Evolutionary conservation across 108 stramenopile genomes (phyloP).

Genomic region (Heterococcus sp.): DNA sequence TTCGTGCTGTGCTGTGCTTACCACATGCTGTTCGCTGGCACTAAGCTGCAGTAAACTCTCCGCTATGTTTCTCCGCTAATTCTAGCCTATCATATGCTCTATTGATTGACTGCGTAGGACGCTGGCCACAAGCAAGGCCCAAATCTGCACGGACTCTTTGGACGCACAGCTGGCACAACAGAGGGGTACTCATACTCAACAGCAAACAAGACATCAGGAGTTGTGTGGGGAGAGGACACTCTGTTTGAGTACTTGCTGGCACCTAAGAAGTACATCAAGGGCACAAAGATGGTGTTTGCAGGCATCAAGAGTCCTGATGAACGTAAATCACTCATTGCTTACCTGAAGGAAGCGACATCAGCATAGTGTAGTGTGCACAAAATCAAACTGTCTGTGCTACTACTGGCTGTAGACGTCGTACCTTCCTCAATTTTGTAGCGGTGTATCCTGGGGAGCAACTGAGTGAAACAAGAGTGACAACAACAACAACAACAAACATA

Average conservation of each 20-base stretch:
- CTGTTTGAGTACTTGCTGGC: conserved; percentile 92
- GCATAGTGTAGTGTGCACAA: background rate
- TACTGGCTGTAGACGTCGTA: too few relatives aligned
- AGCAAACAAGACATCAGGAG: conserved; percentile 96
- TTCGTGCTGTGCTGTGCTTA: background rate
- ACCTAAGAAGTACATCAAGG: conserved; percentile 99
- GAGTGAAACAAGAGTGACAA: too few relatives aligned
- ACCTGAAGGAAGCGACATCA: conserved; percentile 80
- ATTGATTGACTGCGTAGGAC: conserved; percentile 44
- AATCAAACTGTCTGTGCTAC: too few relatives aligned
- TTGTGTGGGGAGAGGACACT: conserved; percentile 89
- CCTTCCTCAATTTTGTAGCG: background rate
- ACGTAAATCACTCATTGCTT: conserved; percentile 95
- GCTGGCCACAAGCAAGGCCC: conserved; percentile 99
- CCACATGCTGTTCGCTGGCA: background rate
- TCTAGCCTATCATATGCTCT: background rate
- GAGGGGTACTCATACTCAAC: conserved; percentile 92
- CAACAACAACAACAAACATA: too few relatives aligned
- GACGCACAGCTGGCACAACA: conserved; percentile 90
- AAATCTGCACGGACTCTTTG: conserved; percentile 97
- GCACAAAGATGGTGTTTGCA: conserved; percentile 99
- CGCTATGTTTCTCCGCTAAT: background rate
- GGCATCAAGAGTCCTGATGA: conserved; percentile 96
- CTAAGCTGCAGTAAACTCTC: background rate
- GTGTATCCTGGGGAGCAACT: background rate